phyloP scores from a whole-genome alignment of 495 filamentous ascomycete species.

The Penicillium subrubescens region DNA sequence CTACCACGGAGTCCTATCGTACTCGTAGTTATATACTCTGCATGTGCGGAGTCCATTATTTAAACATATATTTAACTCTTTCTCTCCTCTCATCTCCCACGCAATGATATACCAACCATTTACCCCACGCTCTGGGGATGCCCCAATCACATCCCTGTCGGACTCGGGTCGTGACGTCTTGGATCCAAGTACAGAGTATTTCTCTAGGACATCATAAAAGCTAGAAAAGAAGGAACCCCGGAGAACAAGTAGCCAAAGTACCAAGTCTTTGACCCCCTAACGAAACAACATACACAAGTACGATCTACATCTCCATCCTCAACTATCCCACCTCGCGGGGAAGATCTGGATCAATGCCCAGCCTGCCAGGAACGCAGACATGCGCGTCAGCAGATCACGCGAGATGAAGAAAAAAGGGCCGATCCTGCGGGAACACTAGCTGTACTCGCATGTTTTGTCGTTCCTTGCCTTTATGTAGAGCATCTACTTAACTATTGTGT shows the following conservation, averaged over 20 bases:
- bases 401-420: slow-evolving; percentile 11
- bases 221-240: neutral
- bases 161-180: slow-evolving; percentile 32
- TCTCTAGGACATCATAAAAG: neutral
- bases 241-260: neutral
- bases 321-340: slow-evolving; percentile 4
- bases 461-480: neutral
- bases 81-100: neutral
- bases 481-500: slow-evolving; percentile 4
- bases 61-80: neutral
- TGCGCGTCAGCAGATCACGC: slow-evolving; percentile 30
- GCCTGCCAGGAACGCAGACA: slow-evolving; percentile 31
- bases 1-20: too few relatives aligned
- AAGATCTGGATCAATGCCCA: slow-evolving; percentile 9
- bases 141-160: slow-evolving; percentile 8
- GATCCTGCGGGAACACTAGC: slow-evolving; percentile 19
- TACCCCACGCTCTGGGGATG: neutral
- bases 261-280: neutral
- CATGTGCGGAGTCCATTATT: neutral
- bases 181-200: neutral
- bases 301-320: neutral
- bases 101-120: neutral
- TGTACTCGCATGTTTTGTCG: slow-evolving; percentile 1
- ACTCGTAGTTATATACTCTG: too few relatives aligned
- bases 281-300: neutral